A percentile compares a stretch with the other conserved stretches of the same genome.
Evolutionary conservation across 1,284 basidiomycete genomes (phyloP).

Genomic region (Marasmius tenuissimus): DNA sequence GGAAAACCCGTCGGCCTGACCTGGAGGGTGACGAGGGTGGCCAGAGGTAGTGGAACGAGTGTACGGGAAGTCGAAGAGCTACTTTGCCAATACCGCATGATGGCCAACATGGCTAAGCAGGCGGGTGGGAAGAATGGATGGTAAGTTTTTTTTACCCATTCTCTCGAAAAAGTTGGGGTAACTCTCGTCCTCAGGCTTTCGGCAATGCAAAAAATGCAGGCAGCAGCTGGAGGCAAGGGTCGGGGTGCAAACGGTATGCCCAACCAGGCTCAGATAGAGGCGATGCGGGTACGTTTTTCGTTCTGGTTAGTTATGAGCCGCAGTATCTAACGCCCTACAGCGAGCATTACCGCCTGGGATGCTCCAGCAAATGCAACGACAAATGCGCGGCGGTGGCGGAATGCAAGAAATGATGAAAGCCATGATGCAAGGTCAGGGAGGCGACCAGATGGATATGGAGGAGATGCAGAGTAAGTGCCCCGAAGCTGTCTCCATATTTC

Average conservation of each 20-base stretch:
- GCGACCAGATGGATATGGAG: conserved; percentile 80
- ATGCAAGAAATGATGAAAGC: conserved; percentile 96
- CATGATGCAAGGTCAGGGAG: conserved; percentile 90
- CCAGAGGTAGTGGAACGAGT: conserved; percentile 92
- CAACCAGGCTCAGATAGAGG: conserved; percentile 88
- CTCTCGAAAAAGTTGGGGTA: conserved; percentile 4
- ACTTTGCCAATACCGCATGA: conserved; percentile 94
- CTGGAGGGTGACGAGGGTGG: conserved; percentile 87
- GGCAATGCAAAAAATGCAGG: conserved; percentile 89
- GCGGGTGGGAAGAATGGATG: conserved; percentile 96
- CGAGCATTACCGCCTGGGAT: conserved; percentile 89
- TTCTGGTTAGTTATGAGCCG: conserved; percentile 8
- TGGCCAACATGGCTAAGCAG: conserved; percentile 96
- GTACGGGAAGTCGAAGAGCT: conserved; percentile 97
- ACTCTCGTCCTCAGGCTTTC: conserved; percentile 55
- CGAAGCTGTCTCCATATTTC: conserved; percentile 7
- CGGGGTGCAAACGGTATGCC: conserved; percentile 86
- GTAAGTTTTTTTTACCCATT: conserved; percentile 35
- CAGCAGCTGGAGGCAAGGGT: conserved; percentile 81
- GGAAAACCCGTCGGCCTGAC: conserved; percentile 83
- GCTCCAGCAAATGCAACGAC: conserved; percentile 81
- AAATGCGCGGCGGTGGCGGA: conserved; percentile 81
- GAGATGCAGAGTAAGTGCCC: conserved; percentile 75
- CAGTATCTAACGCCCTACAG: conserved; percentile 33
- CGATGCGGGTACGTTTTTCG: conserved; percentile 67